Evolutionary conservation across 2,329 filamentous ascomycete species (phyloP).

Genomic region (Chlorencoelia australis): DNA sequence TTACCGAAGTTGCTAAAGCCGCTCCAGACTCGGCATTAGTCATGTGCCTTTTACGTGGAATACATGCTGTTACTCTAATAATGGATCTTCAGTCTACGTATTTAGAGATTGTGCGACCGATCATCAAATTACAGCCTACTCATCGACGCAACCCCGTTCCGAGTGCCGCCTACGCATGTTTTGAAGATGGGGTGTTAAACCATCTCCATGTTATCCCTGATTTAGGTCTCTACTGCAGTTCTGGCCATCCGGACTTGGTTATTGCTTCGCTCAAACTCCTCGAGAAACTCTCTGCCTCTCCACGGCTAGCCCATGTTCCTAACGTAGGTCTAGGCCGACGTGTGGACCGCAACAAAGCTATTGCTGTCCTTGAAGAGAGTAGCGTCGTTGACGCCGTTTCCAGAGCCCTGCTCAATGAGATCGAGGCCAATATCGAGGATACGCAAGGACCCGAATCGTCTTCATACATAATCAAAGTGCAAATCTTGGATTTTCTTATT

Average conservation of each 20-base stretch:
- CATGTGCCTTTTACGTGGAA: constrained; percentile 64
- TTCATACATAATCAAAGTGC: constrained; percentile 71
- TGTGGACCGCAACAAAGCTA: constrained; percentile 67
- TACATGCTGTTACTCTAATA: constrained; percentile 74
- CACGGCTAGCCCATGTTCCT: constrained; percentile 37
- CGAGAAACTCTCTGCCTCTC: constrained; percentile 76
- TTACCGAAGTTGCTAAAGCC: constrained; percentile 60
- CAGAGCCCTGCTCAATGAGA: constrained; percentile 57
- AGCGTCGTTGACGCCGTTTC: constrained; percentile 74
- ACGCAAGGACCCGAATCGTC: constrained; percentile 59
- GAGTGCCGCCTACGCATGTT: constrained; percentile 71
- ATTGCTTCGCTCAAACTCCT: constrained; percentile 72
- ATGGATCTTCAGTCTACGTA: constrained; percentile 87
- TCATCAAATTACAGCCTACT: constrained; percentile 57
- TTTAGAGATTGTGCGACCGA: constrained; percentile 73
- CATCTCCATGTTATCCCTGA: constrained; percentile 72
- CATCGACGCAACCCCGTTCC: constrained; percentile 52
- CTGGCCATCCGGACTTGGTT: constrained; percentile 71
- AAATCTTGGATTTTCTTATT: constrained; percentile 77
- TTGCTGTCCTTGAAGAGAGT: constrained; percentile 64
- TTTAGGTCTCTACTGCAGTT: constrained; percentile 76
- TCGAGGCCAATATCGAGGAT: constrained; percentile 61
- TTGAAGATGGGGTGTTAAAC: constrained; percentile 83
- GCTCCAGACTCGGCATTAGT: constrained; percentile 72
- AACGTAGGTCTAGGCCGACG: constrained; percentile 15